These are phyloP conservation scores for Suhomyces faveliae DNA, from an alignment of 805 yeast species.

Conservation along the genomic window DNA sequence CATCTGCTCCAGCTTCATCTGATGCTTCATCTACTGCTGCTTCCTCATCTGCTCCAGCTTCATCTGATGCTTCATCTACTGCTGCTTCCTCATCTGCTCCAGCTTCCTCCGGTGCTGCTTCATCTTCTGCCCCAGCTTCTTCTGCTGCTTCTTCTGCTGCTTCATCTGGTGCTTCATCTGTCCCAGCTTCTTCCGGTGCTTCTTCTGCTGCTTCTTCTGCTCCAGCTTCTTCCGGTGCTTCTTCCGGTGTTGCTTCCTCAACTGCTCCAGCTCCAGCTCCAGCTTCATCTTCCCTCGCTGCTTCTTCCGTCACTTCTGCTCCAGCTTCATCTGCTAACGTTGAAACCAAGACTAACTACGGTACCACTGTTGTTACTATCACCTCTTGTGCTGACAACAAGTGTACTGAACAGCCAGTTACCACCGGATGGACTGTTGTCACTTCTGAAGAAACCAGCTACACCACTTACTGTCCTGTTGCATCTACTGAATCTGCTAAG, in stretches of 20 bases:
- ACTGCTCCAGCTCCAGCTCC: conserved; percentile 34
- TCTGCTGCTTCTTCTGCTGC: background rate
- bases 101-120: background rate
- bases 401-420: conserved; percentile 22
- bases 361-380: conserved; percentile 32
- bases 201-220: background rate
- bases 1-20: conserved; percentile 46
- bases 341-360: conserved; percentile 21
- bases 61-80: conserved; percentile 47
- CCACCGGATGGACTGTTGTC: conserved; percentile 39
- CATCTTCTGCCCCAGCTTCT: background rate
- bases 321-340: conserved; percentile 20
- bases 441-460: conserved; percentile 28
- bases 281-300: conserved; percentile 21
- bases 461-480: conserved; percentile 34
- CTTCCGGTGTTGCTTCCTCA: conserved; percentile 31
- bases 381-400: conserved; percentile 34
- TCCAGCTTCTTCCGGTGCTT: conserved; percentile 19
- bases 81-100: conserved; percentile 10
- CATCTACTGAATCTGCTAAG: background rate
- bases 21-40: conserved; percentile 38
- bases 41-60: conserved; percentile 40
- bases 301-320: conserved; percentile 22
- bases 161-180: background rate
- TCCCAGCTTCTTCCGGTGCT: background rate